Conservation (phyloP, 106 monocot species). For the Dendrobium catenatum region DNA sequence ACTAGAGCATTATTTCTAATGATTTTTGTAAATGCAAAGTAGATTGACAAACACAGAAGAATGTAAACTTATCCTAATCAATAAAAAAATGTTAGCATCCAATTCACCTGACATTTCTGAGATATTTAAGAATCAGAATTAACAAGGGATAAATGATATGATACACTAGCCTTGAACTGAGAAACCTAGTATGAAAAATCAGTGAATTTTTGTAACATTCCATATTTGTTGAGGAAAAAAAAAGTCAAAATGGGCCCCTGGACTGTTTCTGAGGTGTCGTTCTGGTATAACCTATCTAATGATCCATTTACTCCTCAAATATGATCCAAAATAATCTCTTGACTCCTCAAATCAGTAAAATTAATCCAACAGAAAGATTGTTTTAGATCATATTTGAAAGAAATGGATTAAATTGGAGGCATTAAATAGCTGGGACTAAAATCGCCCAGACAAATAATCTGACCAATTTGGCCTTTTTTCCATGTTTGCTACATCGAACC, state of each 20-base stretch:
- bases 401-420: too few relatives aligned
- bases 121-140: background rate
- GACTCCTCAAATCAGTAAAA: too few relatives aligned
- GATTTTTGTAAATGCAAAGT: background rate
- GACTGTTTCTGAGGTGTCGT: too few relatives aligned
- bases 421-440: too few relatives aligned
- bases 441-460: too few relatives aligned
- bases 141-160: background rate
- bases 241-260: too few relatives aligned
- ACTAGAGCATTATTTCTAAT: background rate
- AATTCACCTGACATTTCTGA: background rate
- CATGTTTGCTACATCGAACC: background rate
- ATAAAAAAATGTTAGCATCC: background rate
- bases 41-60: background rate
- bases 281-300: too few relatives aligned
- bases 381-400: too few relatives aligned
- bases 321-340: too few relatives aligned
- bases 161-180: background rate
- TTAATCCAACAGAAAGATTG: too few relatives aligned
- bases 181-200: background rate
- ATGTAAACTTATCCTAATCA: background rate
- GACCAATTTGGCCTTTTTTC: too few relatives aligned
- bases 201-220: background rate
- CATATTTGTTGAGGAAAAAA: background rate
- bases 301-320: too few relatives aligned